These are phyloP conservation scores for Zoysia pacifica DNA, from an alignment of 176 grass and related monocot genomes.

Conservation along the genomic window DNA sequence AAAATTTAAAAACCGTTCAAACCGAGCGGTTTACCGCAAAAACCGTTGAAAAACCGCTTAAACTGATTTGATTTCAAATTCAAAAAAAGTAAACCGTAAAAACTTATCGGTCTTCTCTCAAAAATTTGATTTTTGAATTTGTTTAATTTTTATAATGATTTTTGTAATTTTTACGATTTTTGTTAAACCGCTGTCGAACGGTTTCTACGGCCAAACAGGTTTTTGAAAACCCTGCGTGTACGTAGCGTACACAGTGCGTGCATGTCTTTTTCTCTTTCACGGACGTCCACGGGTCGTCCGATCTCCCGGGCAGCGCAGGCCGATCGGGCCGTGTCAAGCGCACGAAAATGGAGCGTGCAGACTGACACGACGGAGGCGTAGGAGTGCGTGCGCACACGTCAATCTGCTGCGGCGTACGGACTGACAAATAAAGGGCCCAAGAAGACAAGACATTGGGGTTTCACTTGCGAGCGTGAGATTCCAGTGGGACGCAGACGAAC, in stretches of 20 bases:
- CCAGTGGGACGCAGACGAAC: neutral
- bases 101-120: no score
- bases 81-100: no score
- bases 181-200: no score
- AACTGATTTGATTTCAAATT: no score
- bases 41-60: no score
- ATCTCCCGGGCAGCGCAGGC: neutral
- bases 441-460: neutral
- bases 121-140: no score
- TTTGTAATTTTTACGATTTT: no score
- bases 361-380: neutral
- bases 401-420: neutral
- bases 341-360: neutral
- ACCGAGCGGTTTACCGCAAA: no score
- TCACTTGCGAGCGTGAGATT: neutral
- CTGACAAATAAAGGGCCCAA: neutral
- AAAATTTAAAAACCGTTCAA: no score
- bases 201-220: no score
- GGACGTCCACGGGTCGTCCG: neutral
- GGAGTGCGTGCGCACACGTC: neutral
- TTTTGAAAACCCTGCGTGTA: no score
- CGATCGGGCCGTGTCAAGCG: neutral
- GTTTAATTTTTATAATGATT: no score
- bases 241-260: neutral
- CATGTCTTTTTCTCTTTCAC: neutral